Evolutionary conservation across 495 filamentous ascomycete species (phyloP), one percentile per base, ranked within the genome.

Genomic region (Aspergillus carlsbadensis): DNA sequence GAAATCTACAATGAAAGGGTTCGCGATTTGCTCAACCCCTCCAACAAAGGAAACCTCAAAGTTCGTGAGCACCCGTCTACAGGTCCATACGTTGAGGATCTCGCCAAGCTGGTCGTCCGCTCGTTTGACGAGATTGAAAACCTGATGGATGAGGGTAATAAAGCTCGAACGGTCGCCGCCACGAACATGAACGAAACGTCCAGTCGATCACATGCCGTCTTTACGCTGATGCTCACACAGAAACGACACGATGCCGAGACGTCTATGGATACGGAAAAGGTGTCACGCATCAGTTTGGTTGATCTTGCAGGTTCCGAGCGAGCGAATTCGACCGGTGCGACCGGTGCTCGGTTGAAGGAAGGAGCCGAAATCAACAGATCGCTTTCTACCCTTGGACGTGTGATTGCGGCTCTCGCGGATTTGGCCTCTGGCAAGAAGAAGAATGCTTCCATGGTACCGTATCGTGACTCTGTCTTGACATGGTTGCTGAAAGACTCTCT

Each of bases 141-240:
- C 65, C 77, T 99, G 64, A 98, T 99, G 95, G 95, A 98, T 72
- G 94, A 98, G 73, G 95, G 95, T 61, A 98, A 98, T 75, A 98
- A 98, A 70, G 95, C 95, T 6, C 80, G 95, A 77, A 99, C 95
- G 17, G 95, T 99, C 35, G 95, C 95, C 4, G 95, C 95, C 5
- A 99, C 95, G 35, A 99, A 97, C 79, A 98, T 98, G 94, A 99
- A 99, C 78, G 94, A 98, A 75, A 98, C 95, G 3, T 97, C 92
- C 48, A 96, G 91, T 84, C 84, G 95, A 73, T 96, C 91, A 64
- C 95, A 99, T 68, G 95, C 95, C 34, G 95, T 99, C 13, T 99
- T 99, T 70, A 99, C 95, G 6, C 77, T 99, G 37, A 98, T 92
- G 52, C 78, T 99, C 18, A 96, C 92, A 4, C 95, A 98, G 66